These are phyloP conservation scores for Termitomyces sp. DNA, from an alignment of 768 basidiomycete genomes.

Conservation along the genomic window DNA sequence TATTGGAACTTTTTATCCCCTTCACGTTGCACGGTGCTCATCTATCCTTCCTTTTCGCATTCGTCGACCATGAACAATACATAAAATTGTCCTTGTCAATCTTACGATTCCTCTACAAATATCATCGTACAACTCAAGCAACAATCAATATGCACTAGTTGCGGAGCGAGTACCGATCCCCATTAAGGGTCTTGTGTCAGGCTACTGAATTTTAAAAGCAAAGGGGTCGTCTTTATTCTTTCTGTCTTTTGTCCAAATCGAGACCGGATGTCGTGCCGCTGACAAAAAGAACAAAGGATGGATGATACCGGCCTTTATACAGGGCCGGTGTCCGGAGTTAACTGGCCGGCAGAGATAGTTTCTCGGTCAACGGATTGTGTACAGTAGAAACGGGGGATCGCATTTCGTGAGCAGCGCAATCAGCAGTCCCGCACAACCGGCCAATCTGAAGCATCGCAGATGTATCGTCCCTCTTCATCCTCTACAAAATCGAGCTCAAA, in stretches of 20 bases:
- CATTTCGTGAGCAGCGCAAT: neutral
- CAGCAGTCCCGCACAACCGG: neutral
- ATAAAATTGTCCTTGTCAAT: neutral
- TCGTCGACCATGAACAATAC: neutral
- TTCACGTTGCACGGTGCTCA: neutral
- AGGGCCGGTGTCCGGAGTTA: neutral
- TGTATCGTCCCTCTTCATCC: neutral
- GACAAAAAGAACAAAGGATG: neutral
- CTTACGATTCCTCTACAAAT: neutral
- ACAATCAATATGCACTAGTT: neutral
- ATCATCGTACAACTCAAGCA: neutral
- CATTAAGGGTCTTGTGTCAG: neutral
- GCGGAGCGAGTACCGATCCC: neutral
- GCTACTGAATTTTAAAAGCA: too few relatives aligned
- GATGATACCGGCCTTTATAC: too few relatives aligned
- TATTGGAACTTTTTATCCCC: conserved; percentile 9
- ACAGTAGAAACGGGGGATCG: neutral
- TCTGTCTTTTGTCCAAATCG: neutral
- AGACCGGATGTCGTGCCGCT: neutral
- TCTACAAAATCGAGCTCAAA: neutral
- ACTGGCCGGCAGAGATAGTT: neutral
- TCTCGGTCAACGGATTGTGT: neutral
- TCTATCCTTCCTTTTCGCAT: neutral
- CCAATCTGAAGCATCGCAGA: neutral
- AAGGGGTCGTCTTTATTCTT: neutral